Base-by-base conservation (phyloP, 1,284 basidiomycete species). In the Chondrostereum purpureum region DNA sequence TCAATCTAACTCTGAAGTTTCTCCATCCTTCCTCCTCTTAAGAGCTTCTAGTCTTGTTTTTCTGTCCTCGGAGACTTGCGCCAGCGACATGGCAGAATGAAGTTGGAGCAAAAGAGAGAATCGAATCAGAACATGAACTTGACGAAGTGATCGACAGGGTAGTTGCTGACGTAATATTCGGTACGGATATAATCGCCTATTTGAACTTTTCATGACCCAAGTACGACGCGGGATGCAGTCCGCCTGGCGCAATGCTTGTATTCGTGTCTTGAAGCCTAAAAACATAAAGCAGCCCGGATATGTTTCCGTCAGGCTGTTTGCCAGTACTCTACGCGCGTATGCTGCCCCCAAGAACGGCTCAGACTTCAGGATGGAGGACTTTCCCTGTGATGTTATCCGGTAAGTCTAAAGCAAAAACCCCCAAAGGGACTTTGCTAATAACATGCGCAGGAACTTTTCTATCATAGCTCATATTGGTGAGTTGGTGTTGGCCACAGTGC, bases 381-480 rank as follows among this genome's bases (percentile, higher is more conserved):
- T 80, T 59, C 73, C 84, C 2, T 80, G 80, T 50, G 81, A 91
- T 37, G 61, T 77, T 13, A 89, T 95, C 55, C 77, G 92, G 86
- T 89, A 55, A 52, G 68, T 52, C 17, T n/a, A n/a, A n/a, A n/a
- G n/a, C n/a, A n/a, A n/a, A n/a, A n/a, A n/a, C n/a, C n/a, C n/a
- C n/a, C n/a, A n/a, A n/a, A n/a, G n/a, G n/a, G n/a, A n/a, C n/a
- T n/a, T n/a, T n/a, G n/a, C 36, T 55, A 38, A 45, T 41, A 24
- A 42, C 27, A 50, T 10, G 21, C 24, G 3, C 53, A 92, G 90
- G 42, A 96, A 96, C 63, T 91, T 97, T 59, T 93, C 90, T 3
- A 92, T 96, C 48, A 93, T 96, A 57, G 92, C 92, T 1, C 92
- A 95, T 61, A 94, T 94, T 53, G 91, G 86, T 85, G 57, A 45